Evolutionary conservation across 2,329 filamentous ascomycete genomes (phyloP), one percentile per base, ranked within the genome.

Genomic region (Penicillium vulpinum): DNA sequence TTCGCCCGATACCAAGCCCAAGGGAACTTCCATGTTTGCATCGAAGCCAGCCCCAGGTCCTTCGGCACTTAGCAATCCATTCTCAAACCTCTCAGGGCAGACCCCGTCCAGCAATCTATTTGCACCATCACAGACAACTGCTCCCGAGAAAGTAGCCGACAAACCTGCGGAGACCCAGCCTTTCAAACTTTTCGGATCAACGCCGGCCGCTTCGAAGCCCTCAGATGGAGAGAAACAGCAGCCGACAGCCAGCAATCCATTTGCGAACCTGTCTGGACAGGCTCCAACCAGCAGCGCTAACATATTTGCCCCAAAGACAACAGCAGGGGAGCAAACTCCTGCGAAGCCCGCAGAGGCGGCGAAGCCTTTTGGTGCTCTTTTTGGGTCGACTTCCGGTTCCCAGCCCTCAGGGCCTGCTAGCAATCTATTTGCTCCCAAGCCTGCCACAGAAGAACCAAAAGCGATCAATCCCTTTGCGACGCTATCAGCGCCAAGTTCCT

Each of bases 381-480:
- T 56, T 26, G 54, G 54, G 26, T 51, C 54, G 8, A 52, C 28
- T 10, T 16, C 54, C 13, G 40, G 31, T 22, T 21, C n/a, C 69
- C 74, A 57, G n/a, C 33, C 70, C 69, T 41, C 73, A 73, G 54
- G 73, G 69, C 52, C 75, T 75, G 48, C 69, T 67, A 43, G 69
- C 67, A 53, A 64, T 67, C 22, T 61, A 56, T 44, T 57, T 67
- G 53, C 61, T 47, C 45, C 51, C 65, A 29, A 64, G 58, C 36
- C 64, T 63, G 50, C 56, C 39, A 60, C 60, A 24, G 33, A 65
- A 22, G 54, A 56, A 15, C 52, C 68, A 15, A 51, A 60, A 18
- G 18, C 63, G 2, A 71, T 61, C 49, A 77, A 77, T 56, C 75
- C 75, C 16, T 77, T 77, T 52, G 64, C 66, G 29, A 73, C 57